A percentile compares a stretch with the other conserved stretches of the same genome.
Evolutionary conservation across 306 rosid species (phyloP).

Genomic region (Carpinus fangiana): DNA sequence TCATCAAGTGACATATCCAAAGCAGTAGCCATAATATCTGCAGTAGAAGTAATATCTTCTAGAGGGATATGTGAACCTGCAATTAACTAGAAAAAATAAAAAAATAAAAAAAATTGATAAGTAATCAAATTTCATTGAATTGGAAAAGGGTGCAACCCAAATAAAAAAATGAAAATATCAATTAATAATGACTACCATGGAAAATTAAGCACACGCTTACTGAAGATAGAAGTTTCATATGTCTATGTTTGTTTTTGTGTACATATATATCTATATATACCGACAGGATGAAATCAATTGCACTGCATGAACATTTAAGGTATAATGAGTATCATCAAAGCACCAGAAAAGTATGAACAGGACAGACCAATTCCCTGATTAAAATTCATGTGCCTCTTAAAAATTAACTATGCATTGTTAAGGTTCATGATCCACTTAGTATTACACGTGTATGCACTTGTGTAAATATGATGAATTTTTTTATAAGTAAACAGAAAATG

Average conservation of each 20-base stretch:
- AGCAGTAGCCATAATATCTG: constrained; percentile 61
- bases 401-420: background rate
- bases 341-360: background rate
- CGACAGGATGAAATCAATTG: background rate
- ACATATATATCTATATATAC: too few relatives aligned
- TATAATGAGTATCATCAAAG: background rate
- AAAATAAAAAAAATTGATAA: background rate
- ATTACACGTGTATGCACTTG: background rate
- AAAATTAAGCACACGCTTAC: background rate
- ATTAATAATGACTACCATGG: background rate
- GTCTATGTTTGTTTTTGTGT: background rate
- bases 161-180: background rate
- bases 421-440: background rate
- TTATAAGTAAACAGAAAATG: background rate
- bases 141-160: too few relatives aligned
- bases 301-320: background rate
- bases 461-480: background rate
- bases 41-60: constrained; percentile 16
- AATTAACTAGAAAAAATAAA: constrained; percentile 1
- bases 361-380: background rate
- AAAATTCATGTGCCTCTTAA: background rate
- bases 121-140: too few relatives aligned
- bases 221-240: background rate
- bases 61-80: constrained; percentile 27
- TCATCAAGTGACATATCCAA: constrained; percentile 94